Conservation (phyloP, 1,139 yeast genomes). For the Pneumocystis sp. region DNA sequence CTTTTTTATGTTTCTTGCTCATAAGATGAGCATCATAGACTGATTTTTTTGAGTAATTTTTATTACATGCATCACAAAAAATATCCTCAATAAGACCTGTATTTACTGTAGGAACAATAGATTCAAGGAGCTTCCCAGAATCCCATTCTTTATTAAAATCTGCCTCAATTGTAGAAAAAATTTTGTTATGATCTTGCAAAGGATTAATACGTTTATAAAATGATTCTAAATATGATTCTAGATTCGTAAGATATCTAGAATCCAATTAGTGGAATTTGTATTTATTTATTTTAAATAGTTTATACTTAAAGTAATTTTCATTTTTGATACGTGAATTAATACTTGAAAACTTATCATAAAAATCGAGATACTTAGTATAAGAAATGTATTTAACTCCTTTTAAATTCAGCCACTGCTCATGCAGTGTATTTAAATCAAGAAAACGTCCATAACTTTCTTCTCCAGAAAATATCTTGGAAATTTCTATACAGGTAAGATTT, state of each 20-base stretch:
- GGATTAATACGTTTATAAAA: slow-evolving; percentile 41
- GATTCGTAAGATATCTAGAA: slow-evolving; percentile 28
- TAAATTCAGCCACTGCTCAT: slow-evolving; percentile 38
- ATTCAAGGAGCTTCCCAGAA: slow-evolving; percentile 4
- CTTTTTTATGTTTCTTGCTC: slow-evolving; percentile 63
- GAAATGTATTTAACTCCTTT: slow-evolving; percentile 23
- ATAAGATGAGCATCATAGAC: slow-evolving; percentile 55
- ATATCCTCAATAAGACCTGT: slow-evolving; percentile 16
- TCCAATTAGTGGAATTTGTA: neutral
- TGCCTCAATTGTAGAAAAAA: slow-evolving; percentile 25
- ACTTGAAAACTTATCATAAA: slow-evolving; percentile 31
- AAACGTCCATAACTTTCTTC: slow-evolving; percentile 53
- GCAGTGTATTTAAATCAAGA: slow-evolving; percentile 41
- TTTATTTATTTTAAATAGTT: neutral
- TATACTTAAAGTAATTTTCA: slow-evolving; percentile 25
- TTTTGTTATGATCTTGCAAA: slow-evolving; percentile 29
- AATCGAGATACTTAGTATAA: slow-evolving; percentile 39
- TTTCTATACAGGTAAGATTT: slow-evolving; percentile 10
- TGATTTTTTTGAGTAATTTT: slow-evolving; percentile 45
- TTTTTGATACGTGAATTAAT: slow-evolving; percentile 18
- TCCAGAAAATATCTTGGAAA: slow-evolving; percentile 38
- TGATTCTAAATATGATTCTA: slow-evolving; percentile 33
- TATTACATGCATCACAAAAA: slow-evolving; percentile 53
- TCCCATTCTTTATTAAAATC: slow-evolving; percentile 25
- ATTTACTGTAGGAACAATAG: neutral